Evolutionary conservation across 257 asterid species (phyloP).

Genomic region (Perilla frutescens): DNA sequence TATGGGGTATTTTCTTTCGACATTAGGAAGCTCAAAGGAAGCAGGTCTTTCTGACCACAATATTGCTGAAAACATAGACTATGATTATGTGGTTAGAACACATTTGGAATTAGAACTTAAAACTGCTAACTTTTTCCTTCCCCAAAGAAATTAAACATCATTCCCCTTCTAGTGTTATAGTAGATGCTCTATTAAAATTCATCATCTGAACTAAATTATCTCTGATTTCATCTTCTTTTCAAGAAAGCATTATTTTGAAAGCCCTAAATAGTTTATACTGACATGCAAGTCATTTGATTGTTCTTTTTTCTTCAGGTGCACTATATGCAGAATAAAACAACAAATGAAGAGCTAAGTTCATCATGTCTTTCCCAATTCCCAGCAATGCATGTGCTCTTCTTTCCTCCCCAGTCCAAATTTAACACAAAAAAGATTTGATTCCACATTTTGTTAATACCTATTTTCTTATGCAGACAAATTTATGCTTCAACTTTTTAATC

Average conservation of each 20-base stretch:
- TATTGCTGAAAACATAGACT: not conserved
- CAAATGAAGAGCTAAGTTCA: not conserved
- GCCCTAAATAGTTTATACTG: not conserved
- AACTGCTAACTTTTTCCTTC: not conserved
- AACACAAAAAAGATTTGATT: not conserved
- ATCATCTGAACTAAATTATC: not conserved
- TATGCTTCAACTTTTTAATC: not conserved
- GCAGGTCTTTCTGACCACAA: not conserved
- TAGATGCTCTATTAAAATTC: not conserved
- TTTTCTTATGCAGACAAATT: not conserved
- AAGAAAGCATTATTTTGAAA: too few species aligned
- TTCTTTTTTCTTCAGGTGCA: conserved; percentile 5
- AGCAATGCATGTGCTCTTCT: not conserved
- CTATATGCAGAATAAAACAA: not conserved
- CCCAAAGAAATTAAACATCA: not conserved
- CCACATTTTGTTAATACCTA: not conserved
- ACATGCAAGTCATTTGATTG: not conserved
- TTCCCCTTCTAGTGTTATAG: not conserved
- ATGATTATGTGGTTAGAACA: not conserved
- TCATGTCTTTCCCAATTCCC: not conserved
- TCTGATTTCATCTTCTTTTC: not conserved
- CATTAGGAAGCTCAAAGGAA: not conserved
- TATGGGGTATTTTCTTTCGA: not conserved
- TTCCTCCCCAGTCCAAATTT: not conserved
- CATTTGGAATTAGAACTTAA: not conserved